These are phyloP conservation scores for Strobilomyces confusus DNA, from an alignment of 768 basidiomycete genomes.

Conservation along the genomic window DNA sequence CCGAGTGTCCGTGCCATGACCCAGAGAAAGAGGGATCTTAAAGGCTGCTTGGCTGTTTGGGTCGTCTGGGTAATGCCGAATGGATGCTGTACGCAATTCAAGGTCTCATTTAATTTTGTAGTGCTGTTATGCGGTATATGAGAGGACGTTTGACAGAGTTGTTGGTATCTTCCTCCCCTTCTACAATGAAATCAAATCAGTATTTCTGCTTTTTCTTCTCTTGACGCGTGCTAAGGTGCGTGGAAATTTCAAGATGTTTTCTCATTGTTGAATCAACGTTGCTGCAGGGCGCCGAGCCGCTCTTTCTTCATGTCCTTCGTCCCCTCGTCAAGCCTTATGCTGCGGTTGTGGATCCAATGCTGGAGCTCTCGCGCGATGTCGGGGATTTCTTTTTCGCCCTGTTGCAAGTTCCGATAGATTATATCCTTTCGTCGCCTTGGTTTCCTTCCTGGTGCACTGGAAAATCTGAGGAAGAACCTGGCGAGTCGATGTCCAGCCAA, in stretches of 20 bases:
- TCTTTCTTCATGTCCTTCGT: constrained; percentile 76
- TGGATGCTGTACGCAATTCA: constrained; percentile 3
- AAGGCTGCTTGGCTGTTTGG: constrained; percentile 82
- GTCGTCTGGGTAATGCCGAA: constrained; percentile 67
- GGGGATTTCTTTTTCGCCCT: constrained; percentile 57
- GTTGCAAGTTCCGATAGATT: constrained; percentile 38
- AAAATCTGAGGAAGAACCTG: constrained; percentile 10
- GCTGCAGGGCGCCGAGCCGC: constrained; percentile 76
- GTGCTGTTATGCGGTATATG: constrained; percentile 68
- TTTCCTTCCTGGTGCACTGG: constrained; percentile 20
- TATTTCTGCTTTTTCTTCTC: constrained; percentile 69
- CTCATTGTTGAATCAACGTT: constrained; percentile 9
- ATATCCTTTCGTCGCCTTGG: constrained; percentile 32
- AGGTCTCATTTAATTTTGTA: constrained; percentile 29
- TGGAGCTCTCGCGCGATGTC: constrained; percentile 58
- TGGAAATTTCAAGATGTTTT: constrained; percentile 10
- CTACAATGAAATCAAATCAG: constrained; percentile 76
- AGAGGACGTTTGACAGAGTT: constrained; percentile 59
- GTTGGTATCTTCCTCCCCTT: constrained; percentile 76
- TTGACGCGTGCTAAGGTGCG: constrained; percentile 71
- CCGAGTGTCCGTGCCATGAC: constrained; percentile 65
- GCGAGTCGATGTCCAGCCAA: constrained; percentile 1
- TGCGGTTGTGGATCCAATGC: constrained; percentile 55
- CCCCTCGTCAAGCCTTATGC: constrained; percentile 76
- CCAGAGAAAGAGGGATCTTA: constrained; percentile 81